Percentiles rank a stretch among this genome's conserved stretches.
phyloP scores from a whole-genome alignment of 148 eudicot species.

The Rhododendron henanense region DNA sequence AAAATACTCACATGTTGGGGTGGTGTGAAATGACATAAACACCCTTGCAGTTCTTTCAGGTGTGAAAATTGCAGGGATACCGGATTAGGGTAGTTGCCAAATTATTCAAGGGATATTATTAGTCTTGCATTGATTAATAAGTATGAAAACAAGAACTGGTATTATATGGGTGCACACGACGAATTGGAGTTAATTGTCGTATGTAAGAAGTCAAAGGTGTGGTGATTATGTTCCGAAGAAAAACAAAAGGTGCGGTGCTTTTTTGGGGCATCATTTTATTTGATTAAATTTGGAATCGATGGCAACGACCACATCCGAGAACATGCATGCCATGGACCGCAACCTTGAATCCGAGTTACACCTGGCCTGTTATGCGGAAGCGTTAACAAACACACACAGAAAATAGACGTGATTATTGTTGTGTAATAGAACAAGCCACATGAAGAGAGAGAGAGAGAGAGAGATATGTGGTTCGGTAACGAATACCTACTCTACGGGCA shows the following conservation, averaged over 20 bases:
- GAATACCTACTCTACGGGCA: too few relatives aligned
- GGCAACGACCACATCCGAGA: background rate
- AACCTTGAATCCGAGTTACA: background rate
- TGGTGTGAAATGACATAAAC: conserved; percentile 13
- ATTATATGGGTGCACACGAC: background rate
- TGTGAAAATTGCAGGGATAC: background rate
- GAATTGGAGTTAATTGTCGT: background rate
- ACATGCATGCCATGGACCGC: background rate
- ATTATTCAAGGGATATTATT: background rate
- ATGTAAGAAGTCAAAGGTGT: background rate
- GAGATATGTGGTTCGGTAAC: too few relatives aligned
- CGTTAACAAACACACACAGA: too few relatives aligned
- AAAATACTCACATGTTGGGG: background rate
- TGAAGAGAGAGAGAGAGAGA: too few relatives aligned
- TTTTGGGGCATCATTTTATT: background rate
- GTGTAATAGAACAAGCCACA: too few relatives aligned
- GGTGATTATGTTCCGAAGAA: background rate
- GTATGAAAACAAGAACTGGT: background rate
- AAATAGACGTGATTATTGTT: too few relatives aligned
- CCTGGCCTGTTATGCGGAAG: too few relatives aligned
- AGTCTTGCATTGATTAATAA: background rate
- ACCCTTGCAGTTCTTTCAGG: background rate
- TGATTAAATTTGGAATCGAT: background rate
- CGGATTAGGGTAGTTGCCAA: background rate
- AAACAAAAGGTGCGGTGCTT: background rate